Evolutionary conservation across 345 rosid species (phyloP), one percentile per base, ranked within the genome.

Genomic region (Zanthoxylum bungeanum): DNA sequence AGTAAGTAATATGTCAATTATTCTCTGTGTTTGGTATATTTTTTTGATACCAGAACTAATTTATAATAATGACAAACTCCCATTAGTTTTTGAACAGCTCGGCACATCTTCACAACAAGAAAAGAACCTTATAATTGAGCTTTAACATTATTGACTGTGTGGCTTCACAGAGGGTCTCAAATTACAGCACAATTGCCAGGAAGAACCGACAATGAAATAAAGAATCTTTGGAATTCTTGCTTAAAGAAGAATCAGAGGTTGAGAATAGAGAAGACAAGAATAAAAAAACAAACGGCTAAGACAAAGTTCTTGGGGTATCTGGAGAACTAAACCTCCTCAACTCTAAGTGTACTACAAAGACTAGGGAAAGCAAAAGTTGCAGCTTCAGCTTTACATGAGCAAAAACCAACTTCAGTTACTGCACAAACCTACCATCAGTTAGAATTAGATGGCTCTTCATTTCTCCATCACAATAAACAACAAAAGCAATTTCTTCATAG

Each of bases 21-120:
- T n/a, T n/a, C n/a, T n/a, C n/a, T n/a, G n/a, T n/a, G n/a, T n/a
- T n/a, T n/a, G n/a, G n/a, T n/a, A n/a, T n/a, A n/a, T n/a, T n/a
- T n/a, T n/a, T n/a, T n/a, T n/a, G n/a, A n/a, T n/a, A n/a, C n/a
- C n/a, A n/a, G n/a, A n/a, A n/a, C n/a, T n/a, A n/a, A n/a, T n/a
- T n/a, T n/a, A n/a, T n/a, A n/a, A n/a, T n/a, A n/a, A n/a, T n/a
- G n/a, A n/a, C n/a, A n/a, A n/a, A n/a, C n/a, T n/a, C n/a, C n/a
- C n/a, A n/a, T n/a, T n/a, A n/a, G n/a, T n/a, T n/a, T n/a, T n/a
- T n/a, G n/a, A n/a, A n/a, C n/a, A n/a, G n/a, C n/a, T n/a, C n/a
- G 98, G 98, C 75, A 86, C 95, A 88, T 91, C 91, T 75, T 94
- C 98, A 46, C 89, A 84, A 22, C 88, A 88, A 70, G 98, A 94